Evolutionary conservation across 176 grass and related monocot genomes (phyloP), one percentile per base, ranked within the genome.

Genomic region (Musa beccarii): DNA sequence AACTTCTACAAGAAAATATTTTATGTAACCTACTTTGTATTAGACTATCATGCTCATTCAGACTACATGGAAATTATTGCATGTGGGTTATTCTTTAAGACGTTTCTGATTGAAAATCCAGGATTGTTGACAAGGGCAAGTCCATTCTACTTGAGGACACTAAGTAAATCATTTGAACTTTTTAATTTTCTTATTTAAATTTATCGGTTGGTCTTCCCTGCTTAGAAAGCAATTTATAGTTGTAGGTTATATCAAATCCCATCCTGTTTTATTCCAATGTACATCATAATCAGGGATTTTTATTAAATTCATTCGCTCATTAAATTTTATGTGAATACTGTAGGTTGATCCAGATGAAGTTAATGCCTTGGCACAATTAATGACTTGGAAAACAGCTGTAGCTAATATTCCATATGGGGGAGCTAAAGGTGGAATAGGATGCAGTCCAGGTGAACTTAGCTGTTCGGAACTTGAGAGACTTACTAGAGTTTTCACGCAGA

Each of bases 371-470:
- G 92, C 92, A 76, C 92, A 96, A 85, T 65, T 96, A 54, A 96
- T 96, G 92, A 92, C 89, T 63, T 96, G 92, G 89, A 96, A 96
- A 74, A 96, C 89, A 62, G 92, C 87, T 2, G 87, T 96, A 66
- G 92, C 92, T 51, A 96, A 96, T 66, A 88, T 96, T 81, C 92
- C 92, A 9, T 96, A 96, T 83, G 92, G 92, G 52, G 92, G 92
- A 59, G 92, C 92, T 59, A 96, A 96, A 75, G 92, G 92, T 71
- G 92, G 92, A 84, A 96, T 96, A 66, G 92, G 92, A 53, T 96
- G 92, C 57, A 88, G 14, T 51, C 92, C 92, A 21, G 92, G 89
- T 76, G 89, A 88, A 1, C 66, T 92, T 23, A 92, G 89, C 84
- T 80, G 69, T 59, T 92, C 92, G 10, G 92, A 96, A 76, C 85